Base-by-base conservation (phyloP, 768 basidiomycete species). In the Xerocomus brunneocitrinus region DNA sequence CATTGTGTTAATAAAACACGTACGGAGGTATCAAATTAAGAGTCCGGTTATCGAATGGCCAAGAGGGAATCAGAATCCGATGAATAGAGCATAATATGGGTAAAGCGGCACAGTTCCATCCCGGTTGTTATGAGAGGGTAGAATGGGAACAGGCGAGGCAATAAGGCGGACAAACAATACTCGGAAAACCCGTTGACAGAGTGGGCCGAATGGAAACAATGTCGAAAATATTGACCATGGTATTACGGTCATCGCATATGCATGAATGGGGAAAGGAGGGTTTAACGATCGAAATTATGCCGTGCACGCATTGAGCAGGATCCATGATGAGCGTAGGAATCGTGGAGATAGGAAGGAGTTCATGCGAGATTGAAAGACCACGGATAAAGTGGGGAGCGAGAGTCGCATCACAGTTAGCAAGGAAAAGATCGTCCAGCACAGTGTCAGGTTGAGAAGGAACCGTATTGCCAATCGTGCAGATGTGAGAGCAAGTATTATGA, bases 251-350 rank as follows among this genome's bases (percentile, higher is more conserved):
- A 34, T 38, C 24, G 27, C n/a, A 36, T 48, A 42, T 22, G 40
- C 30, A 42, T 60, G 43, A 43, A 61, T 61, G 52, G 59, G 41
- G 55, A 61, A 64, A 49, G 50, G 34, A 30, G 40, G 25, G 16
- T 49, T 52, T 27, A 35, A 49, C 32, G 8, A 34, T 51, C 41
- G 41, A 36, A 38, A 45, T 28, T 16, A 40, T 51, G 39, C 47
- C 56, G 44, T 2, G 30, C 1, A 51, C 32, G 42, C 19, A 4
- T 60, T 54, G 40, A 46, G 36, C 16, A 43, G 36, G 12, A 34
- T 53, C 64, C 63, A 52, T 60, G 32, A 61, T 62, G 47, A 57
- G 13, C 50, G 59, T n/a, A 66, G 50, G 62, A 58, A 59, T 55
- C 12, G 54, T 50, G 63, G 60, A 12, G 48, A 54, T 65, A 62